Evolutionary conservation across 805 yeast species (phyloP).

Genomic region (Kluyveromyces dobzhanskii): DNA sequence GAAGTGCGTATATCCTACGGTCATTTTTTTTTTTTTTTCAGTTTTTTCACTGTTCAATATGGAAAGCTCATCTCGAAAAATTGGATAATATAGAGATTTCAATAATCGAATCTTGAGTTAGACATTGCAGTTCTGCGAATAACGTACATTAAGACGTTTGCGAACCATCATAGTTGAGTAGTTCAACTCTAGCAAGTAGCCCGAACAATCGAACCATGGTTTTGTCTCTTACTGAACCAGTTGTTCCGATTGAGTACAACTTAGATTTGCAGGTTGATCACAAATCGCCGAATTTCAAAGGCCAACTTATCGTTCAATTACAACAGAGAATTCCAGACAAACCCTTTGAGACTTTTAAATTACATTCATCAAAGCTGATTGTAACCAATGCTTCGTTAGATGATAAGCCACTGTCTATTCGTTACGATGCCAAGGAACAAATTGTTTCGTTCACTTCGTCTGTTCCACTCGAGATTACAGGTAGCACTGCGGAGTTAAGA

Average conservation of each 20-base stretch:
- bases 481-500: conserved; percentile 8
- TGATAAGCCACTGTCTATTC: conserved; percentile 20
- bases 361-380: conserved; percentile 27
- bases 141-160: no score
- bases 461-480: conserved; percentile 8
- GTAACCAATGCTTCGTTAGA: conserved; percentile 36
- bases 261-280: conserved; percentile 35
- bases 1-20: no score
- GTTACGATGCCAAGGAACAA: conserved; percentile 14
- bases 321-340: conserved; percentile 3
- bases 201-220: no score
- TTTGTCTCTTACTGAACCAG: conserved; percentile 16
- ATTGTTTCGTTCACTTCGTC: conserved; percentile 7
- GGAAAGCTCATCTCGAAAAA: no score
- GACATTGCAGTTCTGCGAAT: no score
- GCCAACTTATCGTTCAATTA: conserved; percentile 18
- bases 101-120: no score
- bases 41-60: no score
- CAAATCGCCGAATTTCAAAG: conserved; percentile 40
- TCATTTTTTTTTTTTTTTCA: no score
- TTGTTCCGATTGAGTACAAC: conserved; percentile 30
- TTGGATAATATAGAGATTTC: no score
- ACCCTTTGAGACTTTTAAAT: conserved; percentile 8
- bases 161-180: no score
- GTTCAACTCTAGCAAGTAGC: no score